phyloP scores from a whole-genome alignment of 768 basidiomycete genomes.

The Tricholomella constricta region DNA sequence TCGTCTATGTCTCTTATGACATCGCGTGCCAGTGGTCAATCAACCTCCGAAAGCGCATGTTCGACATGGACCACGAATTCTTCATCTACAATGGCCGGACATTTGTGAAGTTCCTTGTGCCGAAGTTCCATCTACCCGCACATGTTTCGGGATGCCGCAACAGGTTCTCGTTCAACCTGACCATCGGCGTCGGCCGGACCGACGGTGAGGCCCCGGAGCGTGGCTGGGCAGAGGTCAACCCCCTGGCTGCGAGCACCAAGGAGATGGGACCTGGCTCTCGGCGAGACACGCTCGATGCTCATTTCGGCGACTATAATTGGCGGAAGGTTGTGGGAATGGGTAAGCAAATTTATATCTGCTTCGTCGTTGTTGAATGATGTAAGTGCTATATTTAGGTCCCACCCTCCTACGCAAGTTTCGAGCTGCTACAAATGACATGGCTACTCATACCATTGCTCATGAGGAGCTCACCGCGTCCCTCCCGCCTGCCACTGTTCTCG shows the following conservation, averaged over 20 bases:
- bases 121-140: slow-evolving; percentile 27
- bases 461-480: slow-evolving; percentile 9
- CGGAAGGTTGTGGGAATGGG: slow-evolving; percentile 24
- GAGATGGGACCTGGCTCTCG: too few relatives aligned
- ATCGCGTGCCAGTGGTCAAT: slow-evolving; percentile 22
- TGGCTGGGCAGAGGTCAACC: slow-evolving; percentile 15
- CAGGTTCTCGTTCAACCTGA: slow-evolving; percentile 23
- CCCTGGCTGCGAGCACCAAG: slow-evolving; percentile 26
- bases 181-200: slow-evolving; percentile 10
- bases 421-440: slow-evolving; percentile 7
- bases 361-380: neutral
- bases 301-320: too few relatives aligned
- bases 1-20: slow-evolving; percentile 19
- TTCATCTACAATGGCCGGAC: neutral
- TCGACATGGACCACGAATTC: slow-evolving; percentile 5
- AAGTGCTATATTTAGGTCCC: neutral
- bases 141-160: slow-evolving; percentile 26
- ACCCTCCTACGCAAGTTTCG: slow-evolving; percentile 8
- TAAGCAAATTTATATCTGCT: slow-evolving; percentile 5
- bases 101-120: slow-evolving; percentile 22
- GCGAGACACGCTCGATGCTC: slow-evolving; percentile 33
- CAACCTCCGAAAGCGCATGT: slow-evolving; percentile 16
- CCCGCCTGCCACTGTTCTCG: neutral
- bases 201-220: too few relatives aligned
- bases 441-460: slow-evolving; percentile 8